phyloP scores from a whole-genome alignment of 129 eudicot species.

The Solidago caesia region DNA sequence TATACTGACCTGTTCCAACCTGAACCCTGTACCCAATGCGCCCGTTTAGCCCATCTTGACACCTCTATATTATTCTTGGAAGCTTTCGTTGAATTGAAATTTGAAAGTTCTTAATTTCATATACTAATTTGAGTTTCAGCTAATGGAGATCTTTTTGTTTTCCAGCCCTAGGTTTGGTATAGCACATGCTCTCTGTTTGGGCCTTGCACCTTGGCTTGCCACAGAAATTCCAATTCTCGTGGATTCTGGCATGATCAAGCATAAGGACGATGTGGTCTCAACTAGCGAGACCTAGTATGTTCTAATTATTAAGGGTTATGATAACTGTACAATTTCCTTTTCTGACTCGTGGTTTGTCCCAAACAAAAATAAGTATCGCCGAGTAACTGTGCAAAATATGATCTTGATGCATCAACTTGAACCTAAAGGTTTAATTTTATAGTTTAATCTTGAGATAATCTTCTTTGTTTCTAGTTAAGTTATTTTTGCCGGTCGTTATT shows the following conservation, averaged over 20 bases:
- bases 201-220: constrained; percentile 99
- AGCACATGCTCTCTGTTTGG: constrained; percentile 98
- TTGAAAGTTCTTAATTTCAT: background rate
- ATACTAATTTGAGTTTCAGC: background rate
- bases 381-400: constrained; percentile 22
- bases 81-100: background rate
- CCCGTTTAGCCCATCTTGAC: too few relatives aligned
- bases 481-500: too few relatives aligned
- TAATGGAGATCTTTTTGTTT: constrained; percentile 3
- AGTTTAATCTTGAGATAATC: constrained; percentile 13
- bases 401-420: constrained; percentile 14
- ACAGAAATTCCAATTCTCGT: constrained; percentile 96
- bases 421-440: constrained; percentile 16
- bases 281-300: constrained; percentile 51
- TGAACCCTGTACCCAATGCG: too few relatives aligned
- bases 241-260: constrained; percentile 96
- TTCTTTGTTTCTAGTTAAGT: constrained; percentile 1
- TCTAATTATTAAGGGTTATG: background rate
- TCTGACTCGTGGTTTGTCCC: constrained; percentile 18
- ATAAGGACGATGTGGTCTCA: constrained; percentile 80
- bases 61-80: too few relatives aligned
- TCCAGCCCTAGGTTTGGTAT: constrained; percentile 95
- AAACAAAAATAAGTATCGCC: constrained; percentile 22
- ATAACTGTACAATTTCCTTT: background rate
- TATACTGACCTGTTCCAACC: too few relatives aligned